Base-by-base conservation (phyloP, 2,329 filamentous ascomycete genomes). In the Verticillium nubilum region DNA sequence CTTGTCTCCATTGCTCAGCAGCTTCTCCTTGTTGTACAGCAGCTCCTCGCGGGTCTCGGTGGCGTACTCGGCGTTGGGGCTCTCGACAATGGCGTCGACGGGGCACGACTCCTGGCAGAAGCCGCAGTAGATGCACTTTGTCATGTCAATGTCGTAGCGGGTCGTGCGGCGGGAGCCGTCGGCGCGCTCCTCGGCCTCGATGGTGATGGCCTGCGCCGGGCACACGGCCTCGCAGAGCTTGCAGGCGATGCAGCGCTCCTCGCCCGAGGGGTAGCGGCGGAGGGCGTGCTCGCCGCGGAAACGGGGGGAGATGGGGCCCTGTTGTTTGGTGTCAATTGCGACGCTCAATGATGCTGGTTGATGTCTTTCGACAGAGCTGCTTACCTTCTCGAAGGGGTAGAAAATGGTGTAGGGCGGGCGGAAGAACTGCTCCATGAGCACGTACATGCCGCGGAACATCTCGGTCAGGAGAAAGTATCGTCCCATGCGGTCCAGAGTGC, bases 61-160 rank as follows among this genome's bases (percentile, higher is more conserved):
- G 50, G 83, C 79, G 68, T 86, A 86, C 72, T 86, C 84, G 67
- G 83, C 82, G 67, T 86, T 86, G 66, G 84, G 84, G 55, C 80
- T 83, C 75, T 86, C 84, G 59, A 86, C 84, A 66, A 85, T 99
- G 61, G 95, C 95, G 78, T 99, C 95, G 59, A 99, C 95, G 52
- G 95, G 95, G 80, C 95, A 99, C 66, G 91, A 96, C 82, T 99
- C 95, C 81, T 97, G 94, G 86, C 95, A 98, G 81, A 96, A 96
- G 57, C 95, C 95, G 76, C 95, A 98, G 86, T 98, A 99, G 78
- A 99, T 99, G 81, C 95, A 99, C 85, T 99, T 99, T 72, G 95
- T 98, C 95, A 99, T 99, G 79, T 99, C 95, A 73, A 99, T 97
- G 75, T 99, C 95, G 80, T 99, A 99, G 74, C 94, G 88, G 61